Conservation (phyloP, 1,139 yeast species). For the Pneumocystis carinii region DNA sequence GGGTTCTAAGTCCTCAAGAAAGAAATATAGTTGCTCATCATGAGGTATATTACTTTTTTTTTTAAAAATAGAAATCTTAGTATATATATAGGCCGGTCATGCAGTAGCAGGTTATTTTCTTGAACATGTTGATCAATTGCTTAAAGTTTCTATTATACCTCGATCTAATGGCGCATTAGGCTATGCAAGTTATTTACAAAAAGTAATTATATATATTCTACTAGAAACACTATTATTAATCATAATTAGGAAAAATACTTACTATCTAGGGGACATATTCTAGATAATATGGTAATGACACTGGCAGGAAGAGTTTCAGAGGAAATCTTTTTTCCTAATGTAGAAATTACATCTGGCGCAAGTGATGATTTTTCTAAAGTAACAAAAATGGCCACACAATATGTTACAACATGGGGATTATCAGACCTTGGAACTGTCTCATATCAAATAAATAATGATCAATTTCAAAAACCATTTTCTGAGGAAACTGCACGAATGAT, state of each 20-base stretch:
- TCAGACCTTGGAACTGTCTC: constrained; percentile 71
- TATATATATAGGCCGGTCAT: constrained; percentile 53
- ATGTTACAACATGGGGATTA: constrained; percentile 92
- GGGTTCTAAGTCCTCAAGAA: constrained; percentile 69
- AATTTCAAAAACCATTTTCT: constrained; percentile 74
- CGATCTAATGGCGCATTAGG: constrained; percentile 95
- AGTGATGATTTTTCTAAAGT: constrained; percentile 92
- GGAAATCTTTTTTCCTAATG: constrained; percentile 56
- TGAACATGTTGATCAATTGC: constrained; percentile 75
- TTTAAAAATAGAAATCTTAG: not conserved
- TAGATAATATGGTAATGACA: constrained; percentile 84
- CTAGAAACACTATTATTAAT: not conserved
- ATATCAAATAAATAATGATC: constrained; percentile 46
- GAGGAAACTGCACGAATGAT: constrained; percentile 68
- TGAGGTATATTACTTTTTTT: constrained; percentile 29
- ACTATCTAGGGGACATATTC: constrained; percentile 60
- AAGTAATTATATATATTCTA: constrained; percentile 20
- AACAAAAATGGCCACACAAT: constrained; percentile 82
- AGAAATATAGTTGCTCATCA: constrained; percentile 86
- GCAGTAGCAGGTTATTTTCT: constrained; percentile 96
- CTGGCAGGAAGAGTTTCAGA: constrained; percentile 94
- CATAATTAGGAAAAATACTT: constrained; percentile 49
- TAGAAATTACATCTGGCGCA: constrained; percentile 86
- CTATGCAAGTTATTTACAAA: constrained; percentile 94
- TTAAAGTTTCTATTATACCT: constrained; percentile 91